A percentile compares a stretch with the other conserved stretches of the same genome.
These are phyloP conservation scores for Bryoerythrophyllum caledonicum DNA, from an alignment of 225 moss, liverwort and hornwort genomes.

Conservation along the genomic window DNA sequence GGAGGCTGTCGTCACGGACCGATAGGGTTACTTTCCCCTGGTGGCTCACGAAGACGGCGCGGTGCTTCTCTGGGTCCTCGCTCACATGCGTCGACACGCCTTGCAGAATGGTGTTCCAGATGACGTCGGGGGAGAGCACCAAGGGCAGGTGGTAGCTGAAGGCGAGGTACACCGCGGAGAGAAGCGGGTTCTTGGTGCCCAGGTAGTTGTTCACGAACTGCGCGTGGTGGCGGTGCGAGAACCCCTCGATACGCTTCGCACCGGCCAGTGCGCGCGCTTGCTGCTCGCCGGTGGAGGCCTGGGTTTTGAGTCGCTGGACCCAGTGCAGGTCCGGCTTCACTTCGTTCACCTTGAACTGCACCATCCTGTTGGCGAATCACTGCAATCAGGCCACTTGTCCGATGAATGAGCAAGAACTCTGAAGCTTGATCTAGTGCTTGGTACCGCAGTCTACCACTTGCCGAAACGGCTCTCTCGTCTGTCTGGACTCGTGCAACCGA, in stretches of 20 bases:
- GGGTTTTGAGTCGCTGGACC: background rate
- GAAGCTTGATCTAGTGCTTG: too few species aligned
- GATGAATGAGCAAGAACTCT: too few species aligned
- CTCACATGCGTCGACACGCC: slow-evolving; percentile 28
- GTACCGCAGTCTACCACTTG: too few species aligned
- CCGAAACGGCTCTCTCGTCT: too few species aligned
- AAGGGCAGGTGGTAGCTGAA: slow-evolving; percentile 25
- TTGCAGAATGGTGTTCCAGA: slow-evolving; percentile 37
- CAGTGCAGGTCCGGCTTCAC: background rate
- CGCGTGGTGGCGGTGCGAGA: background rate
- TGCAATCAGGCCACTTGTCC: background rate
- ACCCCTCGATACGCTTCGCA: background rate
- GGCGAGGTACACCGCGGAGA: slow-evolving; percentile 6
- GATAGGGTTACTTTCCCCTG: too few species aligned
- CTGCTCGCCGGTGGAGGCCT: background rate
- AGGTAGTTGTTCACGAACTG: background rate
- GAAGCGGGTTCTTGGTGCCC: background rate
- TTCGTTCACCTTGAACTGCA: background rate
- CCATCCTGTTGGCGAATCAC: background rate
- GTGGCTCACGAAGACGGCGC: too few species aligned
- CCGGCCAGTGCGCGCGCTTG: background rate
- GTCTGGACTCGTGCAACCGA: too few species aligned
- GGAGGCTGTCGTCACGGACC: too few species aligned
- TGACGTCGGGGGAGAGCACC: slow-evolving; percentile 16
- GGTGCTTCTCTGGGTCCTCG: slow-evolving; percentile 17